Base-by-base conservation (phyloP, 768 basidiomycete genomes). In the Tylopilus cervinicoccineus region DNA sequence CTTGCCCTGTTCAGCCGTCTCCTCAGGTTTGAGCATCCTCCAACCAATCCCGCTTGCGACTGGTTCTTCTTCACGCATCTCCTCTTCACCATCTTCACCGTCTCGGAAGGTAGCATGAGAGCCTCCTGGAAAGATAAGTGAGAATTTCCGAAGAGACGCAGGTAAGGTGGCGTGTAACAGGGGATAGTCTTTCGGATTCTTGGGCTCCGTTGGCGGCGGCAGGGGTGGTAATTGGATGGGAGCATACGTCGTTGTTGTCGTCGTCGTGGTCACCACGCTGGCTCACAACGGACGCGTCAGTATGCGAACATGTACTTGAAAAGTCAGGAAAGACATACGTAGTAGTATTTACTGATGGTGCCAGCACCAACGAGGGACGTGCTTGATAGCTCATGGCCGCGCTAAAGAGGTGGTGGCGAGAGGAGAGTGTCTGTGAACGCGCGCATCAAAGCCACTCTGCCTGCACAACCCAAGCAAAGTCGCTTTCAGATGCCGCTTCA, bases 211-310 rank as follows among this genome's bases (percentile, higher is more conserved):
- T 4, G 86, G 88, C 3, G 82, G 70, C 9, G 89, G 88, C 2
- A 92, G 68, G 8, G 84, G 70, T 2, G 90, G 90, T 3, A 93
- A 65, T 32, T 81, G 84, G 53, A 93, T 90, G n/a, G 90, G 90
- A 47, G 90, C 85, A 71, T 93, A 91, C 11, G 85, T 82, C 2
- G 91, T 93, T 2, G 90, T 93, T 2, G 91, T 93, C 0, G 88
- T 90, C 2, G 91, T 93, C n/a, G 87, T 92, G 41, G 90, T 93
- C 58, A 89, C 85, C 59, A 93, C 88, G 45, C 90, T 93, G 62
- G 31, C 56, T 34, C 54, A 50, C 36, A 32, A 55, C 42, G 48
- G 51, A 56, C 58, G 53, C 63, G 63, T 60, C 48, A 64, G 51
- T 48, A 47, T 32, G 37, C 34, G 51, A 38, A 48, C 20, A 22